Evolutionary conservation across 495 filamentous ascomycete species (phyloP).

Genomic region (Amorphotheca resinae): DNA sequence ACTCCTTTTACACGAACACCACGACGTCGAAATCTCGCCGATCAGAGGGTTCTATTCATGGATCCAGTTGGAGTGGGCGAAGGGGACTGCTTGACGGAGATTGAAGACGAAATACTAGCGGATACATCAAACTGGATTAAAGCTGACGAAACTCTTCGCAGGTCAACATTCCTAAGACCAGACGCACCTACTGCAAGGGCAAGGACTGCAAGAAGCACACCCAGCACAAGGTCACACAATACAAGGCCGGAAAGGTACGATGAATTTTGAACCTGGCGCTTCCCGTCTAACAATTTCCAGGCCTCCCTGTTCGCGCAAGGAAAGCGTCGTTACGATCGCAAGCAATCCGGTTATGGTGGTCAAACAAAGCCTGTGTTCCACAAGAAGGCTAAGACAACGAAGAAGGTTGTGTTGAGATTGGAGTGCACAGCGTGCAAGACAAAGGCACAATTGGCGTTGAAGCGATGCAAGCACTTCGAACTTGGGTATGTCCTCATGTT

Average conservation of each 20-base stretch:
- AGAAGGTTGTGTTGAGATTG: conserved; percentile 97
- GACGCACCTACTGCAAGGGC: conserved; percentile 91
- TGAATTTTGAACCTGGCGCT: background rate
- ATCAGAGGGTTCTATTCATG: background rate
- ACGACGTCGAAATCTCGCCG: background rate
- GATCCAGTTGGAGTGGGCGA: background rate
- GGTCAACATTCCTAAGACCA: conserved; percentile 87
- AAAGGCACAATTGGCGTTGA: conserved; percentile 94
- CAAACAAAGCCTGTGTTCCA: conserved; percentile 99
- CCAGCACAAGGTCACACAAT: conserved; percentile 86
- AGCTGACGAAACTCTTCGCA: conserved; percentile 26
- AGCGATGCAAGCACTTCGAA: conserved; percentile 99
- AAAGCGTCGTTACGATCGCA: conserved; percentile 99
- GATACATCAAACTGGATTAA: background rate
- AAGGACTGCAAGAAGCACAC: conserved; percentile 91
- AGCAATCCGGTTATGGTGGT: conserved; percentile 99
- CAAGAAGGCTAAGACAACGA: conserved; percentile 99
- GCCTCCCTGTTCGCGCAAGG: conserved; percentile 92
- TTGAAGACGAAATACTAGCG: background rate
- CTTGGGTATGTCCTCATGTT: conserved; percentile 60
- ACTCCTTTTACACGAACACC: too few species aligned
- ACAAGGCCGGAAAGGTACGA: conserved; percentile 76
- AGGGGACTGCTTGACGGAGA: background rate
- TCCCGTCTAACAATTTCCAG: conserved; percentile 30
- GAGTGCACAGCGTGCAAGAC: conserved; percentile 96